phyloP scores from a whole-genome alignment of 805 yeast species.

The Metschnikowia kunwiensis region DNA sequence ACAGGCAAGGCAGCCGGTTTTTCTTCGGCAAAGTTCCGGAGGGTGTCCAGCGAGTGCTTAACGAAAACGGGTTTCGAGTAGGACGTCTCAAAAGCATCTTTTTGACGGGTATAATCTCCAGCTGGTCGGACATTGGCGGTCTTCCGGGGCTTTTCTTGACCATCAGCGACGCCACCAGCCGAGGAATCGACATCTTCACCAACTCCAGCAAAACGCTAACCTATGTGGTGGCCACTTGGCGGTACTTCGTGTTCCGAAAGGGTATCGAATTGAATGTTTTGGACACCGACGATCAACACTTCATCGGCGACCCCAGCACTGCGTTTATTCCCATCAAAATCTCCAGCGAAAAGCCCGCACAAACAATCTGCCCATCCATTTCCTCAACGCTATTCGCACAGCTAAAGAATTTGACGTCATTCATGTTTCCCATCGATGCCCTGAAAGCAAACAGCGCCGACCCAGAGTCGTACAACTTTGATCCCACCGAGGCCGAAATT shows the following conservation, averaged over 20 bases:
- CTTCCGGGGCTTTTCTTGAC: constrained; percentile 86
- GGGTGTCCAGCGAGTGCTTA: constrained; percentile 76
- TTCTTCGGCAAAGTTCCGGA: constrained; percentile 81
- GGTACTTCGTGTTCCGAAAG: constrained; percentile 79
- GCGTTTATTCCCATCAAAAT: constrained; percentile 39
- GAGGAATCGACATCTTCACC: constrained; percentile 52
- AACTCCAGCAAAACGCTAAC: constrained; percentile 31
- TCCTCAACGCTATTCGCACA: constrained; percentile 13
- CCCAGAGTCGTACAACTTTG: constrained; percentile 36
- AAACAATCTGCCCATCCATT: not conserved
- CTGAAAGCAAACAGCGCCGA: constrained; percentile 35
- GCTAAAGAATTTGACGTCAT: constrained; percentile 38
- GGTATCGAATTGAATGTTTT: constrained; percentile 51
- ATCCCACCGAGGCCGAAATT: constrained; percentile 36
- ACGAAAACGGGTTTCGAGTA: constrained; percentile 56
- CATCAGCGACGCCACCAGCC: constrained; percentile 71
- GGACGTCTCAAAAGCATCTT: constrained; percentile 63
- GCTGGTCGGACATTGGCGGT: constrained; percentile 86
- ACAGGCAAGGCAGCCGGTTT: constrained; percentile 51
- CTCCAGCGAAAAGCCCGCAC: constrained; percentile 2
- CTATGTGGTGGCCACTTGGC: constrained; percentile 74
- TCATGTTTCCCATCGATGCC: constrained; percentile 58
- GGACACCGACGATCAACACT: constrained; percentile 28
- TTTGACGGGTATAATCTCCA: constrained; percentile 64
- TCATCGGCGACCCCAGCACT: constrained; percentile 37